Evolutionary conservation across 192 early-diverging fungal genomes (phyloP), one percentile per base, ranked within the genome.

Genomic region (Coemansia sp.): DNA sequence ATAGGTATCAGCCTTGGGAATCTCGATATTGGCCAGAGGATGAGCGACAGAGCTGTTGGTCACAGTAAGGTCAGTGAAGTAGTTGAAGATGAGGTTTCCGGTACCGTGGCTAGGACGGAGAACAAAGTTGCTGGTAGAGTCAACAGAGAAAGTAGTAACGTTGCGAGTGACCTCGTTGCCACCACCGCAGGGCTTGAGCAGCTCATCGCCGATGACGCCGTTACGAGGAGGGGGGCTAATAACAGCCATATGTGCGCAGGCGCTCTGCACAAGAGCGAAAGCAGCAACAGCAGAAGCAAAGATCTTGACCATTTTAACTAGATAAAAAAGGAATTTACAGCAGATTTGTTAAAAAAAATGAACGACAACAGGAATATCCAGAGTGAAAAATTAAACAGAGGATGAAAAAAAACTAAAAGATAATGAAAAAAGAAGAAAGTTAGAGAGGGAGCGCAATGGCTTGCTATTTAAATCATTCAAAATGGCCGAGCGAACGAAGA

Each of bases 1-100:
- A 60, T 80, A 80, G 29, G 61, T 68, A 17, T 29, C 68, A 6
- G 77, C 33, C 58, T 62, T 56, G 60, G 72, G 66, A 32, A 80
- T 36, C 6, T 32, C 45, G 60, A 75, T 49, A 18, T 68, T 33
- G 17, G 50, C 48, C 42, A 80, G 65, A 7, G 59, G 60, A 29
- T 61, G 12, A 18, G 72, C 30, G 34, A 49, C 59, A 40, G 72
- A 58, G 58, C 60, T 56, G 48, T 75, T 69, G 38, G 69, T 72
- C 14, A 80, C 70, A n/a, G 68, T 73, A 32, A 50, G 20, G 48
- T 72, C 77, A 17, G 72, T 75, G 60, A 75, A 80, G 73, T 80
- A 80, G 77, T 56, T 80, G 69, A 75, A 71, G 69, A 75, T 69
- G 60, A 80, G 59, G 60, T 75, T 75, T 33, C 77, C 77, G 6